These are phyloP conservation scores for Cucurbita moschata DNA, from an alignment of 306 rosid genomes.

Conservation along the genomic window DNA sequence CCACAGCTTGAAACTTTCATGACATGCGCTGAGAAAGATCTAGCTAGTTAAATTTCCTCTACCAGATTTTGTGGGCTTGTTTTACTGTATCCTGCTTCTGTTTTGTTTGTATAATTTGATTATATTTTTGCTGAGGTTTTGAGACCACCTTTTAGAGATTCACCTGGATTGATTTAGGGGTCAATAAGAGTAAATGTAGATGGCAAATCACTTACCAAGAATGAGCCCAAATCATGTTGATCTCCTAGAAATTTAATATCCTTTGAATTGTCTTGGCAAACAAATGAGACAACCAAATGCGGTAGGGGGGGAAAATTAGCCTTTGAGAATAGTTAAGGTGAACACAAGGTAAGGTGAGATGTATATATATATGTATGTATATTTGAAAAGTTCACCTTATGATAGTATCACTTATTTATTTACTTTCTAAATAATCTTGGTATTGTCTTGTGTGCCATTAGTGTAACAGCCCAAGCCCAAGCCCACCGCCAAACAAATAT, in stretches of 20 bases:
- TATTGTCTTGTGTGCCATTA: neutral
- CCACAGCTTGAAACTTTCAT: neutral
- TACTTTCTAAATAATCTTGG: neutral
- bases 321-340: neutral
- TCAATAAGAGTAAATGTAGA: neutral
- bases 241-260: too few species aligned
- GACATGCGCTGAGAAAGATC: neutral
- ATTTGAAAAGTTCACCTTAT: neutral
- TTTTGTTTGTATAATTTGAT: neutral
- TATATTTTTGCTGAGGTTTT: neutral
- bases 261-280: neutral
- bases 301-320: too few species aligned
- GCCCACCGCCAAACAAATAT: too few species aligned
- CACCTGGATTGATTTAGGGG: neutral
- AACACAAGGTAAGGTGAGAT: neutral
- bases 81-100: neutral
- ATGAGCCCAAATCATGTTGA: neutral
- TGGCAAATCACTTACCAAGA: too few species aligned
- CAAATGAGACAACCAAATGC: neutral
- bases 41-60: neutral
- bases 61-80: neutral
- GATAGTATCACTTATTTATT: neutral
- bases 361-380: too few species aligned
- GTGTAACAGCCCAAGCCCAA: neutral
- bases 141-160: neutral